phyloP scores from a whole-genome alignment of 2,329 filamentous ascomycete species.

The Alternaria novae-zelandiae region DNA sequence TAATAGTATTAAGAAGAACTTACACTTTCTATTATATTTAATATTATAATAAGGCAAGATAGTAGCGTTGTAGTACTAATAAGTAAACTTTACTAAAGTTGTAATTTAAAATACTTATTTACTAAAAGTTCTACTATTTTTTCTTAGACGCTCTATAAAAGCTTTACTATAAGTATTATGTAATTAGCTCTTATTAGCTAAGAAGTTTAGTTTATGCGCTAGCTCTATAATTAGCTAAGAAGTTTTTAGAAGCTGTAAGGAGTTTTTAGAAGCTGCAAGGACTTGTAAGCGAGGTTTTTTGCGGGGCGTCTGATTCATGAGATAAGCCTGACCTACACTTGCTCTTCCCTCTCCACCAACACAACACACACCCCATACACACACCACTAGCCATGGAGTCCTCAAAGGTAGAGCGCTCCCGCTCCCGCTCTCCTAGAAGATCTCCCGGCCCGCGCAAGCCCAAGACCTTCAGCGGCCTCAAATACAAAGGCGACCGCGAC shows the following conservation, averaged over 20 bases:
- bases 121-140: neutral
- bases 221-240: neutral
- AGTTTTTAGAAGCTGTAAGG: neutral
- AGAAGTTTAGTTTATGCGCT: neutral
- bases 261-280: too few species aligned
- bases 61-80: neutral
- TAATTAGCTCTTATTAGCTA: neutral
- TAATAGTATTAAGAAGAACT: neutral
- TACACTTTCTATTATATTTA: neutral
- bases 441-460: constrained; percentile 20
- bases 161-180: neutral
- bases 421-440: constrained; percentile 40
- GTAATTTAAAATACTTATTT: neutral
- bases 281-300: too few species aligned
- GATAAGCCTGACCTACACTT: neutral
- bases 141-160: neutral
- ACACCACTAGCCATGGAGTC: constrained; percentile 10
- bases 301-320: too few species aligned
- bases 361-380: neutral
- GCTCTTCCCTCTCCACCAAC: neutral
- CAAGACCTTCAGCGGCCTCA: constrained; percentile 60
- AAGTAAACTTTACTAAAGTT: neutral
- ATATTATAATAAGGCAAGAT: neutral
- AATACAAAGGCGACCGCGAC: constrained; percentile 58
- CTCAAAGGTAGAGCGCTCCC: constrained; percentile 17